These are phyloP conservation scores for Neonectria faginata DNA, from an alignment of 2,329 filamentous ascomycete genomes.

Conservation along the genomic window DNA sequence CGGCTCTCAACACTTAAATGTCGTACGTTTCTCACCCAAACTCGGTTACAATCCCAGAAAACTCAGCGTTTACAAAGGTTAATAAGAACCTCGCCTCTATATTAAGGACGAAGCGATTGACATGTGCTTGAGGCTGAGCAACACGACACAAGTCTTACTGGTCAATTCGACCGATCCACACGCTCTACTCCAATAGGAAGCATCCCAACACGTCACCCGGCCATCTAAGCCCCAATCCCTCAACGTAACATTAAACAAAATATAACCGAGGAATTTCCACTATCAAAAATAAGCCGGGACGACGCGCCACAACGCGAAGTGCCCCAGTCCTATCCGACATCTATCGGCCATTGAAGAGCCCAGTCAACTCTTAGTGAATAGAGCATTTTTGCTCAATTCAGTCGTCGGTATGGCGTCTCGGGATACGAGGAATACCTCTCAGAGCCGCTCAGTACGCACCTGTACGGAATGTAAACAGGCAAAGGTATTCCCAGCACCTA, in stretches of 20 bases:
- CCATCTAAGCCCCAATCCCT: background rate
- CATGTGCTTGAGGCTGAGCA: background rate
- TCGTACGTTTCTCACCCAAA: too few relatives aligned
- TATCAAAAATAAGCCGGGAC: background rate
- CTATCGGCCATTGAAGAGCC: background rate
- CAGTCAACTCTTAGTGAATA: background rate
- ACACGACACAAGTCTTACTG: background rate
- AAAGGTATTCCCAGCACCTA: slow-evolving; percentile 12
- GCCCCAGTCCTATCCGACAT: background rate
- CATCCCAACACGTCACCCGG: background rate
- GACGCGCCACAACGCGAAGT: background rate
- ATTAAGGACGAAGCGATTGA: background rate
- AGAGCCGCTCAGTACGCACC: slow-evolving; percentile 29
- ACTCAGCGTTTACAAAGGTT: too few relatives aligned
- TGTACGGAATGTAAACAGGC: slow-evolving; percentile 36
- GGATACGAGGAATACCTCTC: background rate
- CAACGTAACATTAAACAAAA: background rate
- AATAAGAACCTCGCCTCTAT: too few relatives aligned
- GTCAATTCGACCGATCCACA: background rate
- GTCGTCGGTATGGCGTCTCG: background rate
- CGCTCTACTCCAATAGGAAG: background rate
- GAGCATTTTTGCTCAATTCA: background rate
- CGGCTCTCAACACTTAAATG: too few relatives aligned
- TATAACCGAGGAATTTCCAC: background rate
- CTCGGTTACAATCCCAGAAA: too few relatives aligned